phyloP scores from a whole-genome alignment of 1,284 basidiomycete species.

The Heterobasidion occidentale region DNA sequence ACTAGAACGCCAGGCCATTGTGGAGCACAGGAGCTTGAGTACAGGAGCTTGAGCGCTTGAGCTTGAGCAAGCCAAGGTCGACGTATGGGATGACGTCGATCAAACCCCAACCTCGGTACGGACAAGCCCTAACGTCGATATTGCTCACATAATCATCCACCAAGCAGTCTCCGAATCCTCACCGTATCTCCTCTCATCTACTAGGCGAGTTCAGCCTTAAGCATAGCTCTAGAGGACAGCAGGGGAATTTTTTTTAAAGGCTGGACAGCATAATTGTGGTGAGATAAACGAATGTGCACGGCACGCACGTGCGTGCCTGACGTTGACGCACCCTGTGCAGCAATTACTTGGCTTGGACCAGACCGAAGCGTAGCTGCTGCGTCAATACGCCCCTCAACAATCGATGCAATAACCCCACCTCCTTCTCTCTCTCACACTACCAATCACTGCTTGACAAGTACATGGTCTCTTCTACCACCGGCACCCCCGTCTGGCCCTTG shows the following conservation, averaged over 20 bases:
- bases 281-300: no score
- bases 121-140: neutral
- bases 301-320: neutral
- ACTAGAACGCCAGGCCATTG: constrained; percentile 75
- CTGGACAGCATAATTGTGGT: no score
- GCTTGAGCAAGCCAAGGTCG: neutral
- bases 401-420: neutral
- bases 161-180: neutral
- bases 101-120: neutral
- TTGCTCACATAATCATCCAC: no score
- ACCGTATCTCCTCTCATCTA: neutral
- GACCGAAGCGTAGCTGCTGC: neutral
- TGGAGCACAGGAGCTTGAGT: neutral
- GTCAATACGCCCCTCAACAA: neutral
- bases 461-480: constrained; percentile 2
- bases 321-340: neutral
- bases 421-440: constrained; percentile 3
- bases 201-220: no score
- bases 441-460: neutral
- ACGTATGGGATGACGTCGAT: neutral
- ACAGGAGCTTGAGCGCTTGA: neutral
- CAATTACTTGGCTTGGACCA: neutral
- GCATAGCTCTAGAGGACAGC: no score
- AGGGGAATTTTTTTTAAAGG: no score
- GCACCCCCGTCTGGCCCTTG: constrained; percentile 28